Evolutionary conservation across 257 asterid genomes (phyloP), one percentile per base, ranked within the genome.

Genomic region (Anisodus tanguticus): DNA sequence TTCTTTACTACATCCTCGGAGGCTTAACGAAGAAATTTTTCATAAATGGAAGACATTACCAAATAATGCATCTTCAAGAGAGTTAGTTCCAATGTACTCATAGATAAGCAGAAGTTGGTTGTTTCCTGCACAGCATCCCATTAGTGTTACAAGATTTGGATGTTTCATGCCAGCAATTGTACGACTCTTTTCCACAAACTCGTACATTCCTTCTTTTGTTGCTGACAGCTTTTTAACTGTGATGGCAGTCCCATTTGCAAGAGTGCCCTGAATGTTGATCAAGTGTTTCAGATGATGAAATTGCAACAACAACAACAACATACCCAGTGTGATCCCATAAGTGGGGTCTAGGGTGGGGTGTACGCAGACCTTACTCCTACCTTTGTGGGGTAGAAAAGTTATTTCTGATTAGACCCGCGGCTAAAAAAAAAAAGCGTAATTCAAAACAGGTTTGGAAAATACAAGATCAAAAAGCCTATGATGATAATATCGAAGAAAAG

Each of bases 51-150:
- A 79, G 17, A 55, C 37, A 15, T 54, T 83, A 83, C 85, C 85
- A 41, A 69, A 83, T 49, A 83, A 70, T 31, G 81, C 85, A 53
- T 83, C 66, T 11, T 69, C n/a, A 35, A 83, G 85, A 62, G 85
- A 68, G 5, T 37, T 10, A 37, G 41, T 16, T 31, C 47, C 63
- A 57, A 83, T 83, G 80, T 37, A 53, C 85, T 83, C 85, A 31
- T 83, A 83, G 49, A 83, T 1, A 69, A 83, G 70, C 39, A 83
- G 68, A 3, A 67, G 70, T 13, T 54, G 70, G 74, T 67, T 67
- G 16, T 69, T 57, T 39, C 76, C 85, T 55, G 83, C 83, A 55
- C 63, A 53, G 35, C 83, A 79, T 79, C 68, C 83, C 83, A 79
- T 55, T 53, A 79, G 35, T 41, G 2, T 79, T 55, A 55, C 83